Base-by-base conservation (phyloP, 176 grass and related monocot genomes). In the Puya raimondii region DNA sequence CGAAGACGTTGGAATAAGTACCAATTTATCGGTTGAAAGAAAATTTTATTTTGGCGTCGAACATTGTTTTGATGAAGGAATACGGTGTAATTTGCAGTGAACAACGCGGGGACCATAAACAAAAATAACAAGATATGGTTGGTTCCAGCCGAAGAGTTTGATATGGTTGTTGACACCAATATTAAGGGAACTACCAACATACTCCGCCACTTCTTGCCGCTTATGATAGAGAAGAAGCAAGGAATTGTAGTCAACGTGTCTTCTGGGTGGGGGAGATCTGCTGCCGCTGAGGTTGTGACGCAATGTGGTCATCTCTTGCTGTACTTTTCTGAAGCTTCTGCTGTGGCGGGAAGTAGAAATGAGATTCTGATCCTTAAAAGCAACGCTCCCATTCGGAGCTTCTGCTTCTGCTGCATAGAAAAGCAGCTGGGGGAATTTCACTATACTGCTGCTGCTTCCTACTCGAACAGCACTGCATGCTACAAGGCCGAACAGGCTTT, bases 211-310 rank as follows among this genome's bases (percentile, higher is more conserved):
- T 97, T 97, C 58, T 57, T 92, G 51, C 93, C 93, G 69, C 86
- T 87, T 64, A 83, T 97, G 86, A 90, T 97, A 75, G 81, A 90
- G 76, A 92, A 79, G 79, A 97, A 91, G 67, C 89, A 87, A 64
- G 93, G 93, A 22, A 92, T 92, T 74, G 81, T 97, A 74, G 70
- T 97, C 33, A 97, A 92, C 71, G 72, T 92, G 47, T 97, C 93
- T 27, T 97, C 93, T 81, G 93, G 93, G 78, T 97, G 93, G 93
- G 93, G 93, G 74, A 86, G 93, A 65, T 97, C 93, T 66, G 84
- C 86, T 64, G 89, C 93, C 77, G 93, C 86, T 15, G 89, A 92
- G 93, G 93, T 97, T 68, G 15, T 49, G 10, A 18, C 9, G 15
- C 42, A 12, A 4, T 22, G 11, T 66, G 10, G n/a, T 3, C 53